These are phyloP conservation scores for Dictyostelium brefeldianum DNA, from an alignment of 78 protist species.

Conservation along the genomic window DNA sequence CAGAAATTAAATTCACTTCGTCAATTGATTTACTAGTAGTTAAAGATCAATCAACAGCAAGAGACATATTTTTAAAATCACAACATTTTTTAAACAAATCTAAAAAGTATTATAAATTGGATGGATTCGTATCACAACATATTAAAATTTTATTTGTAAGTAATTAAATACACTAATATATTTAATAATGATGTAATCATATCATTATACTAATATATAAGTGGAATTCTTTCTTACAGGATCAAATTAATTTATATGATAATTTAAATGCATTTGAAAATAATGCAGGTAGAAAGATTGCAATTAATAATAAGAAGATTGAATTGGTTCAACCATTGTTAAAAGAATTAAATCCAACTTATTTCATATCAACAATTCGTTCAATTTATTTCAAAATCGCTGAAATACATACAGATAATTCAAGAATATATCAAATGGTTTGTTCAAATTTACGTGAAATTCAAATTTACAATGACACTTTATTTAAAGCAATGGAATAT, in stretches of 20 bases:
- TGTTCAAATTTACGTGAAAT: slow-evolving; percentile 23
- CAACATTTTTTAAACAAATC: slow-evolving; percentile 38
- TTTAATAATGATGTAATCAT: neutral
- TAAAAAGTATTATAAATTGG: slow-evolving; percentile 25
- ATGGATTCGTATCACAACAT: slow-evolving; percentile 43
- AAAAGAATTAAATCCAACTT: slow-evolving; percentile 36
- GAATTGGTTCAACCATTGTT: slow-evolving; percentile 25
- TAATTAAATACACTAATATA: neutral
- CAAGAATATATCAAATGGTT: slow-evolving; percentile 22
- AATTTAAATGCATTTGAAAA: slow-evolving; percentile 26
- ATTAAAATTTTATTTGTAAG: slow-evolving; percentile 29
- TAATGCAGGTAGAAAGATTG: neutral
- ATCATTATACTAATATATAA: too few relatives aligned
- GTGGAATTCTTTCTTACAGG: neutral
- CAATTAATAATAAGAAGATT: slow-evolving; percentile 15
- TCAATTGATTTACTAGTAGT: neutral
- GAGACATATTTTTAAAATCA: slow-evolving; percentile 28
- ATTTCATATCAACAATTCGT: neutral
- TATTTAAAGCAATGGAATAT: slow-evolving; percentile 29
- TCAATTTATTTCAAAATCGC: slow-evolving; percentile 17
- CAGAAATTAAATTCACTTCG: neutral
- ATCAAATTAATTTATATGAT: slow-evolving; percentile 15
- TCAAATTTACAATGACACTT: neutral
- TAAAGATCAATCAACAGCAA: neutral
- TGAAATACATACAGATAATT: slow-evolving; percentile 13